Evolutionary conservation across 2,329 filamentous ascomycete genomes (phyloP).

Genomic region (Nannizziopsis arthrosporioides): DNA sequence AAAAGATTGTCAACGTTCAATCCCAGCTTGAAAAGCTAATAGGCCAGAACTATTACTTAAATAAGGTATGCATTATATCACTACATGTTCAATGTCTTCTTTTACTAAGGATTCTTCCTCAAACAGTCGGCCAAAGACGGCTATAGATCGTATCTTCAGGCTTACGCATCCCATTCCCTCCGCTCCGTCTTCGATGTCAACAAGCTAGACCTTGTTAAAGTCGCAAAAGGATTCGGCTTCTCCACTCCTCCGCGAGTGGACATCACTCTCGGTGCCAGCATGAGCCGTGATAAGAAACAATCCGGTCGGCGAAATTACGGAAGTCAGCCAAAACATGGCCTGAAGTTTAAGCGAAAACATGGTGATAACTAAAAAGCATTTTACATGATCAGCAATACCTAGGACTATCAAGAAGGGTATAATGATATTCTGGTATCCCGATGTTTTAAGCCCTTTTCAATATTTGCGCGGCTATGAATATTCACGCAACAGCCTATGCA

Average conservation of each 20-base stretch:
- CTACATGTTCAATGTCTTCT: constrained; percentile 4
- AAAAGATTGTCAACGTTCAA: constrained; percentile 84
- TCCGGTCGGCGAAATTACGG: constrained; percentile 60
- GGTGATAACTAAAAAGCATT: constrained; percentile 16
- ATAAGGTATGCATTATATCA: constrained; percentile 49
- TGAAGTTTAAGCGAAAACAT: constrained; percentile 43
- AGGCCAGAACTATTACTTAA: constrained; percentile 89
- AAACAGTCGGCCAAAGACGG: constrained; percentile 53
- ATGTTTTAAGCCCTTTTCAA: too few relatives aligned
- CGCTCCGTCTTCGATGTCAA: constrained; percentile 76
- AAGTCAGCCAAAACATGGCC: constrained; percentile 59
- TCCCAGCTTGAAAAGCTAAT: constrained; percentile 90
- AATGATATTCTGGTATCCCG: too few relatives aligned
- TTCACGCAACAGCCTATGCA: too few relatives aligned
- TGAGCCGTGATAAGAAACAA: constrained; percentile 61
- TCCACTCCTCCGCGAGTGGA: constrained; percentile 64
- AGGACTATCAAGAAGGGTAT: background rate
- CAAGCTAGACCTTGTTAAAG: constrained; percentile 69
- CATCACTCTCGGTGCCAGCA: constrained; percentile 62
- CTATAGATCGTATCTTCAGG: constrained; percentile 84
- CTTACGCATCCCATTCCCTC: constrained; percentile 77
- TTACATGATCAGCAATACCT: background rate
- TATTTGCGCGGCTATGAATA: too few relatives aligned
- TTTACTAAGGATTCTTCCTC: background rate
- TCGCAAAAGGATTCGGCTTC: constrained; percentile 78